A percentile compares a stretch with the other conserved stretches of the same genome.
Conservation (phyloP, 2,329 filamentous ascomycete genomes). For the Xylariaceae sp. region DNA sequence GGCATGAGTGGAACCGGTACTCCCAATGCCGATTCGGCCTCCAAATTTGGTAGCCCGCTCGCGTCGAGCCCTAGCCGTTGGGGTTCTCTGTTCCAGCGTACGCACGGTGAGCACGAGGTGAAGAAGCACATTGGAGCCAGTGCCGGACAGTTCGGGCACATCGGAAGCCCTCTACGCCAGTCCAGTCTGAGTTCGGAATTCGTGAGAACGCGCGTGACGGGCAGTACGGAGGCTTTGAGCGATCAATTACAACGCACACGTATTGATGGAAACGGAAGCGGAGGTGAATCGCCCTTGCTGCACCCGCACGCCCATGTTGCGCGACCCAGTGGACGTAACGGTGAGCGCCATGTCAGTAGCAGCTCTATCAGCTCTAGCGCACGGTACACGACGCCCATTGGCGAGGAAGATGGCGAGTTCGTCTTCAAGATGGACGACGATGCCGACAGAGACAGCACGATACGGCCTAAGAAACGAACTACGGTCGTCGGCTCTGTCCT, state of each 20-base stretch:
- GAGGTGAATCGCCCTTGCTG: constrained; percentile 41
- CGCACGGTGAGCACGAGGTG: constrained; percentile 53
- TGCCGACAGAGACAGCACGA: constrained; percentile 45
- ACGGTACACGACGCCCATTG: constrained; percentile 59
- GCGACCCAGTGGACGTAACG: constrained; percentile 39
- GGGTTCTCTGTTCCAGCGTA: constrained; percentile 56
- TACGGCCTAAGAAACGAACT: constrained; percentile 44
- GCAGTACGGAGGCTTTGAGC: constrained; percentile 48
- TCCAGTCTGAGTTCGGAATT: constrained; percentile 55
- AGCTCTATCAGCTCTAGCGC: constrained; percentile 54
- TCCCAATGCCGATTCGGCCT: constrained; percentile 39
- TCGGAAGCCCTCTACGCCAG: constrained; percentile 60
- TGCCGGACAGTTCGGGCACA: constrained; percentile 54
- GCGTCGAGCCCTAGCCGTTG: constrained; percentile 57
- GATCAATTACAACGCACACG: constrained; percentile 59
- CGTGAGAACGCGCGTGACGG: constrained; percentile 38
- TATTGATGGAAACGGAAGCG: constrained; percentile 41
- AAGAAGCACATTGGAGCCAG: constrained; percentile 43
- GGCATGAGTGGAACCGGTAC: constrained; percentile 37
- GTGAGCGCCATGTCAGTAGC: constrained; percentile 56
- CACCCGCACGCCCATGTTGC: constrained; percentile 44
- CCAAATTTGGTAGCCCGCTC: constrained; percentile 58
- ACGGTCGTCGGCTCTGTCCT: constrained; percentile 37
- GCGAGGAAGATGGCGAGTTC: constrained; percentile 59
- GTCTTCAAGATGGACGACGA: constrained; percentile 63